A percentile compares a stretch with the other conserved stretches of the same genome.
These are phyloP conservation scores for Barnettozyma salicaria DNA, from an alignment of 805 yeast species.

Conservation along the genomic window DNA sequence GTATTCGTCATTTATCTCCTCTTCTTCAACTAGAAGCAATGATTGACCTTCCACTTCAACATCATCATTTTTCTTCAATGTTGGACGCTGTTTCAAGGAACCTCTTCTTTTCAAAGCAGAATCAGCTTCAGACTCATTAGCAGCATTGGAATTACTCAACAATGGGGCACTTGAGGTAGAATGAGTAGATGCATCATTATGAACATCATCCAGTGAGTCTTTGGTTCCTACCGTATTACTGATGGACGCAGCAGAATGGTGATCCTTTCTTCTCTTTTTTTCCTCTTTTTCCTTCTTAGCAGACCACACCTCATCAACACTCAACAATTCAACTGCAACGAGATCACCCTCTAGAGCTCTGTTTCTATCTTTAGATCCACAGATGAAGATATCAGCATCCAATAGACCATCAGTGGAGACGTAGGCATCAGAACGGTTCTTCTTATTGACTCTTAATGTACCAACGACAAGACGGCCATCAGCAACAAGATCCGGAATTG, in stretches of 20 bases:
- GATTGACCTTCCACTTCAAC: slow-evolving; percentile 99
- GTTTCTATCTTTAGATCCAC: slow-evolving; percentile 97
- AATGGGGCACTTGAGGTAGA: slow-evolving; percentile 17
- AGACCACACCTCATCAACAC: slow-evolving; percentile 97
- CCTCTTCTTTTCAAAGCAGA: slow-evolving; percentile 68
- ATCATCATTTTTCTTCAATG: slow-evolving; percentile 96
- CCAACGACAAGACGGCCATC: slow-evolving; percentile 94
- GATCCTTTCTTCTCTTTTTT: slow-evolving; percentile 83
- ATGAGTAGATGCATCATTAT: slow-evolving; percentile 71
- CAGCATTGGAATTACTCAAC: slow-evolving; percentile 4
- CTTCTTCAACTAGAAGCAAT: slow-evolving; percentile 85
- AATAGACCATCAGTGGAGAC: slow-evolving; percentile 94
- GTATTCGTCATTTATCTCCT: slow-evolving; percentile 85
- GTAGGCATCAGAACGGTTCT: slow-evolving; percentile 95
- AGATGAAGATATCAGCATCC: slow-evolving; percentile 95
- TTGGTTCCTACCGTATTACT: slow-evolving; percentile 41
- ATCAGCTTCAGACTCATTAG: slow-evolving; percentile 25
- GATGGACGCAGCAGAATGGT: slow-evolving; percentile 30
- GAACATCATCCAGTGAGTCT: slow-evolving; percentile 64
- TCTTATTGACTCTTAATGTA: slow-evolving; percentile 86
- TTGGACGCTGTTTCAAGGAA: slow-evolving; percentile 89
- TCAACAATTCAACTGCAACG: slow-evolving; percentile 90
- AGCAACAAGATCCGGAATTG: slow-evolving; percentile 79
- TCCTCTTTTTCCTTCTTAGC: slow-evolving; percentile 96
- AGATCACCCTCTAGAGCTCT: slow-evolving; percentile 95